Evolutionary conservation across 2,329 filamentous ascomycete species (phyloP), one percentile per base, ranked within the genome.

Genomic region (Hymenoscyphus linearis): DNA sequence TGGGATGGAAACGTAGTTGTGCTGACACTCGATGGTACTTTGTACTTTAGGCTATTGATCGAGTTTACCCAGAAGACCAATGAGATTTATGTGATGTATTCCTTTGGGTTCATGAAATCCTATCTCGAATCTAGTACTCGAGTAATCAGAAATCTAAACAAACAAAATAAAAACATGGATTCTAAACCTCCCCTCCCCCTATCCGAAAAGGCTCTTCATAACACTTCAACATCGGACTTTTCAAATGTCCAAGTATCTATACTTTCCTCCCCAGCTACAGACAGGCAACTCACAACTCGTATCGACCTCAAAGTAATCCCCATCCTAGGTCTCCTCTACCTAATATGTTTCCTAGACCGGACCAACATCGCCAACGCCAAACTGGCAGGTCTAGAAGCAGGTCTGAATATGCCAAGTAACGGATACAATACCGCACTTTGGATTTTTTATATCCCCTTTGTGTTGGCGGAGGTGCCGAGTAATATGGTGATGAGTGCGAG

Each of bases 321-420:
- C 1, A 81, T 85, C 71, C 78, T 86, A 65, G 80, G 82, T 4
- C 69, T 86, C 0, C 77, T 87, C 5, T 44, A 44, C n/a, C n/a
- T 44, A 44, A 74, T 81, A 31, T 80, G 78, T 61, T 82, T 81
- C 67, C 70, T 82, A 37, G 79, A 81, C 62, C 74, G 79, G 40
- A 80, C 78, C n/a, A 82, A 82, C 65, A 79, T 82, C 58, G 79
- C 78, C 18, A 65, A 65, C 60, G 62, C 64, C 10, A 63, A 61
- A 50, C 53, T 66, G 35, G 55, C 50, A 2, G 63, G 61, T 26
- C 27, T 65, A 36, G 59, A 47, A 18, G 25, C 16, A 18, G 61
- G 56, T n/a, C 50, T 65, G 4, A 37, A 60, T 14, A 56, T 65
- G 31, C 47, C 55, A 16, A 40, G 35, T 22, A 62, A 27, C 5